Base-by-base conservation (phyloP, 2,329 filamentous ascomycete species). In the Fusarium multiceps region DNA sequence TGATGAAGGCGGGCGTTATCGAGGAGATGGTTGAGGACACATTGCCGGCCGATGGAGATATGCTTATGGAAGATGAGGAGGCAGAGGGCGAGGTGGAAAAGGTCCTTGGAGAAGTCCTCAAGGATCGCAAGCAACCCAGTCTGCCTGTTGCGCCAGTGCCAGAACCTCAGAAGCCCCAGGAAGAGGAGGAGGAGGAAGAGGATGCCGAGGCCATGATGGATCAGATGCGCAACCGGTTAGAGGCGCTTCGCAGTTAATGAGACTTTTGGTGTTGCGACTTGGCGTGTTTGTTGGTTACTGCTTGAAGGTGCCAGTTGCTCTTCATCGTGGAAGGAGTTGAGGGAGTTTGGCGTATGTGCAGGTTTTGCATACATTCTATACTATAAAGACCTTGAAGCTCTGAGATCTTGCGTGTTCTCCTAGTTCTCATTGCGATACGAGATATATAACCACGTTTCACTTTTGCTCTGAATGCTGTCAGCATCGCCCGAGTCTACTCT, bases 21-120 rank as follows among this genome's bases (percentile, higher is more conserved):
- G 95, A 98, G 84, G 96, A 99, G 83, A 98, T 98, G 92, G 90
- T 97, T 7, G 92, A 91, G 49, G 95, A 98, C 78, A 90, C 87
- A 45, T 83, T 98, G 71, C 93, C 94, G n/a, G 87, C 90, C 70
- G 90, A 94, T 60, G 81, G 90, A 54, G 83, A 93, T 72, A 84
- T 88, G 55, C 88, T 93, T 61, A 89, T 92, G 63, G 93, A 93
- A 66, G 93, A 94, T 74, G 92, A 90, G 8, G 91, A 93, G 79
- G 90, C 87, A 3, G 90, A 92, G 77, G 83, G 82, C 21, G 95
- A 98, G 84, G 93, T 98, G 12, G 94, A 98, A 77, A 97, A 95
- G 86, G 91, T 98, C 14, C 84, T 99, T 27, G 91, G 93, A 4
- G 96, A 98, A 84, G 91, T 99, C 45, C 83, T 99, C 67, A 94